phyloP scores from a whole-genome alignment of 129 eudicot species.

The carrot (Daucus carota) region DNA sequence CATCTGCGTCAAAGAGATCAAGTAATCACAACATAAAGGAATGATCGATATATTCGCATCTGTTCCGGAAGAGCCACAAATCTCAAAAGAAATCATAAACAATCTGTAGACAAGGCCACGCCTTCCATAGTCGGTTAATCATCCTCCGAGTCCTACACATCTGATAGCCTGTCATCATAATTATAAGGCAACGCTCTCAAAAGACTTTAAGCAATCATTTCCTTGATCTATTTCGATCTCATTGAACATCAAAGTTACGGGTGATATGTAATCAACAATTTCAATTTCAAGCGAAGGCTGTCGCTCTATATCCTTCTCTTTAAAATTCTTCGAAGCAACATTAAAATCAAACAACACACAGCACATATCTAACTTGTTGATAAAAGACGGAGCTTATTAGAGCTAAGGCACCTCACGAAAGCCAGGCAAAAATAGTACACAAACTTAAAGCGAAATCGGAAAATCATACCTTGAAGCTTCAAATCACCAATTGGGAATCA shows the following conservation, averaged over 20 bases:
- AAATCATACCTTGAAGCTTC: no score
- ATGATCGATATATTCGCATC: slow-evolving; percentile 49
- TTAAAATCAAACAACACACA: slow-evolving; percentile 61
- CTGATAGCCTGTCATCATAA: slow-evolving; percentile 36
- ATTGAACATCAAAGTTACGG: slow-evolving; percentile 40
- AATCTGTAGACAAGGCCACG: slow-evolving; percentile 76
- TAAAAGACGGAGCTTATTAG: slow-evolving; percentile 55
- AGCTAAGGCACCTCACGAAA: slow-evolving; percentile 42
- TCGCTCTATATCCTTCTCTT: slow-evolving; percentile 60
- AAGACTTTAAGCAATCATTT: slow-evolving; percentile 57
- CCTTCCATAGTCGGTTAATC: slow-evolving; percentile 47
- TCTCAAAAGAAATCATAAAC: slow-evolving; percentile 66
- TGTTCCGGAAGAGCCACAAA: slow-evolving; percentile 60
- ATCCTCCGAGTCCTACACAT: slow-evolving; percentile 57
- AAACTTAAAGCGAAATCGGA: no score
- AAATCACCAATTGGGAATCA: no score
- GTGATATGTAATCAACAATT: slow-evolving; percentile 54
- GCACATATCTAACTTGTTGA: slow-evolving; percentile 58
- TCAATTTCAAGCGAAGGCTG: slow-evolving; percentile 59
- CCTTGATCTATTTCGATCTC: slow-evolving; percentile 51
- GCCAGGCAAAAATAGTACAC: no score
- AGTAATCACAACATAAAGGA: slow-evolving; percentile 44
- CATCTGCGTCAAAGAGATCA: slow-evolving; percentile 53
- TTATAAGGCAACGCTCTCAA: slow-evolving; percentile 46
- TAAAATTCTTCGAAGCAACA: slow-evolving; percentile 30